A percentile compares a stretch with the other conserved stretches of the same genome.
These are phyloP conservation scores for Hibiscus syriacus DNA, from an alignment of 345 rosid species.

Conservation along the genomic window DNA sequence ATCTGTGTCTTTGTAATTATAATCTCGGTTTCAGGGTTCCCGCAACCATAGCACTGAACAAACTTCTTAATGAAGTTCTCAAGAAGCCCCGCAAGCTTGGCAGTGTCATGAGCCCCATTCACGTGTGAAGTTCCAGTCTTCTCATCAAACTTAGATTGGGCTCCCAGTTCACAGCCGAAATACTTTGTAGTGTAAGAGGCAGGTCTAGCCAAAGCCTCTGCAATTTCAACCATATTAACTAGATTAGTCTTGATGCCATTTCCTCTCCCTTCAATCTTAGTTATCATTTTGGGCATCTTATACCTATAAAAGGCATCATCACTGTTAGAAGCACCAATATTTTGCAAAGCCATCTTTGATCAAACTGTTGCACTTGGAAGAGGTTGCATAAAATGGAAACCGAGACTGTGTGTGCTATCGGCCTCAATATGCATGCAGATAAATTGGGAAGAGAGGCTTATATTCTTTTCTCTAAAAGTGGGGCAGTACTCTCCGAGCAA, in stretches of 20 bases:
- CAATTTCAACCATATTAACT: constrained; percentile 86
- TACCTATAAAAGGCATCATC: no score
- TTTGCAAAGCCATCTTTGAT: no score
- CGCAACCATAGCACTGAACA: no score
- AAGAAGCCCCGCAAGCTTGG: no score
- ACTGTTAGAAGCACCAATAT: no score
- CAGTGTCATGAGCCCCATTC: no score
- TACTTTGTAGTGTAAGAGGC: no score
- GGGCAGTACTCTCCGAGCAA: not conserved
- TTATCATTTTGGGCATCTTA: no score
- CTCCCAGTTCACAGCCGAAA: no score
- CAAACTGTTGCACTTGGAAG: constrained; percentile 9
- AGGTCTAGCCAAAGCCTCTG: constrained; percentile 80
- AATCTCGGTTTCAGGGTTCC: no score
- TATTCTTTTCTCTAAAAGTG: constrained; percentile 19
- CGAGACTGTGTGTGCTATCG: not conserved
- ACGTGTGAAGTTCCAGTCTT: constrained; percentile 71
- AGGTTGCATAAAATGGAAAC: constrained; percentile 35
- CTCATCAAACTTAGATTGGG: constrained; percentile 84
- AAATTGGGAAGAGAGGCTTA: constrained; percentile 25
- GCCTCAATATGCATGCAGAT: constrained; percentile 47
- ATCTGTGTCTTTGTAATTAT: no score
- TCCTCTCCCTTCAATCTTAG: constrained; percentile 86
- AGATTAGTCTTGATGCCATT: constrained; percentile 90
- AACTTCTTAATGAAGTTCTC: no score